Percentiles rank a stretch among this genome's conserved stretches.
Evolutionary conservation across 495 filamentous ascomycete species (phyloP).

Genomic region (Sordaria brevicollis): DNA sequence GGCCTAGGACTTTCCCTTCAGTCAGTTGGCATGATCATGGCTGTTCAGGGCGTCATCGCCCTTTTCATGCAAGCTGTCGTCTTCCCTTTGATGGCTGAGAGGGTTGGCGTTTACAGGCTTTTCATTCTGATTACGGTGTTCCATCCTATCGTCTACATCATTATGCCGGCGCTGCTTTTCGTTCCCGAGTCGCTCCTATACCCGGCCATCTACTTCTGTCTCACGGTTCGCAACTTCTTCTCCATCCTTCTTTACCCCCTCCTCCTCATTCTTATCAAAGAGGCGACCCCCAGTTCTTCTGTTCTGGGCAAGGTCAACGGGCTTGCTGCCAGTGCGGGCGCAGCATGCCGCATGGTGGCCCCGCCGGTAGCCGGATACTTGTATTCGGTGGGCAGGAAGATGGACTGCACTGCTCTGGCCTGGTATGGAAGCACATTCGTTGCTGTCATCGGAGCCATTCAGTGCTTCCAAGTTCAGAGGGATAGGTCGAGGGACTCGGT

Average conservation of each 20-base stretch:
- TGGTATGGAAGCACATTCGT: constrained; percentile 71
- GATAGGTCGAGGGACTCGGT: constrained; percentile 8
- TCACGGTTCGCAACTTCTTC: constrained; percentile 63
- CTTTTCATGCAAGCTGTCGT: constrained; percentile 68
- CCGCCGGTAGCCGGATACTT: constrained; percentile 67
- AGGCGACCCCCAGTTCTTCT: constrained; percentile 57
- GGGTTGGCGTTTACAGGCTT: constrained; percentile 62
- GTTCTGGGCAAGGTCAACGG: constrained; percentile 73
- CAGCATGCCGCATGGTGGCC: constrained; percentile 64
- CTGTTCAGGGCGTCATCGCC: constrained; percentile 67
- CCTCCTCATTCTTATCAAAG: constrained; percentile 74
- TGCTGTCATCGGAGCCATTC: constrained; percentile 56
- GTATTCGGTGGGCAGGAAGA: constrained; percentile 55
- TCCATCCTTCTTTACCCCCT: constrained; percentile 71
- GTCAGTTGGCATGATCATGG: constrained; percentile 69
- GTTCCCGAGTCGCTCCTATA: constrained; percentile 49
- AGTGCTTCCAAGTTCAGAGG: constrained; percentile 55
- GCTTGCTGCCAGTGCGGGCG: constrained; percentile 67
- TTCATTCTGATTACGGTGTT: constrained; percentile 63
- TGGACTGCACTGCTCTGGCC: constrained; percentile 62
- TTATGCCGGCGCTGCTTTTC: constrained; percentile 59
- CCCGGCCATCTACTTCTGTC: constrained; percentile 60
- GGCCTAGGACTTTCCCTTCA: constrained; percentile 65
- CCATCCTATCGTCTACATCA: constrained; percentile 67
- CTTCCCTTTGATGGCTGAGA: constrained; percentile 61